Percentiles rank a stretch among this genome's conserved stretches.
Evolutionary conservation across 2,329 filamentous ascomycete genomes (phyloP).

Genomic region (Zopfia rhizophila): DNA sequence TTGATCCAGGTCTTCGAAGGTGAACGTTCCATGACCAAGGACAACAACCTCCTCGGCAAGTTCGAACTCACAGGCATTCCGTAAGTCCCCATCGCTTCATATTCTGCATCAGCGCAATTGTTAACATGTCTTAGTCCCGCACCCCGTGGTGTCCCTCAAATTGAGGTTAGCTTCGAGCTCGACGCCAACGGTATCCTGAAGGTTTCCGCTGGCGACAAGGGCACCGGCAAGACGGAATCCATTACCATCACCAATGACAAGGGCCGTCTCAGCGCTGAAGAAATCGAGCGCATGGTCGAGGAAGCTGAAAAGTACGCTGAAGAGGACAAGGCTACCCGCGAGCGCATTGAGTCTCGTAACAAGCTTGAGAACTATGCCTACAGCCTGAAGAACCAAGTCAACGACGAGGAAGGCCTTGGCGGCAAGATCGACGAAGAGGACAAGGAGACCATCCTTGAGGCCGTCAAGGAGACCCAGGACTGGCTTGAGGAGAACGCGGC

Average conservation of each 20-base stretch:
- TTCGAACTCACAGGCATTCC: slow-evolving; percentile 98
- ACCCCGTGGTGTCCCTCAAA: slow-evolving; percentile 95
- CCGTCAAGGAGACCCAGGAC: slow-evolving; percentile 95
- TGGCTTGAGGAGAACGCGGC: slow-evolving; percentile 97
- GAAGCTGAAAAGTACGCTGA: slow-evolving; percentile 99
- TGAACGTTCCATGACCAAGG: slow-evolving; percentile 92
- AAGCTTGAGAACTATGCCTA: slow-evolving; percentile 99
- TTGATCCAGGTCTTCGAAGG: slow-evolving; percentile 96
- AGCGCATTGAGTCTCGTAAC: slow-evolving; percentile 97
- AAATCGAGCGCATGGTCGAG: slow-evolving; percentile 99
- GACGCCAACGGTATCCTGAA: slow-evolving; percentile 99
- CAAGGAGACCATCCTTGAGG: slow-evolving; percentile 95
- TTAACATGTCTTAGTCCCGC: slow-evolving; percentile 66
- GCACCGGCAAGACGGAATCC: slow-evolving; percentile 94
- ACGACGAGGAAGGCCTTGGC: slow-evolving; percentile 94
- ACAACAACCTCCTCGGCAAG: slow-evolving; percentile 97
- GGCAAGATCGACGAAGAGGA: slow-evolving; percentile 99
- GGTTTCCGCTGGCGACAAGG: slow-evolving; percentile 96
- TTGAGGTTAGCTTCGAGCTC: slow-evolving; percentile 97
- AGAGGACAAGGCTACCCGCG: slow-evolving; percentile 97
- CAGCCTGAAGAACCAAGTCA: slow-evolving; percentile 98
- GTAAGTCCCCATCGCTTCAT: slow-evolving; percentile 35
- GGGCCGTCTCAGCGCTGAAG: slow-evolving; percentile 93
- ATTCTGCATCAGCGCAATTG: neutral
- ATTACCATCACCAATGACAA: slow-evolving; percentile 99